Evolutionary conservation across 2,329 filamentous ascomycete genomes (phyloP), one percentile per base, ranked within the genome.

Genomic region (Cladosporium phlei): DNA sequence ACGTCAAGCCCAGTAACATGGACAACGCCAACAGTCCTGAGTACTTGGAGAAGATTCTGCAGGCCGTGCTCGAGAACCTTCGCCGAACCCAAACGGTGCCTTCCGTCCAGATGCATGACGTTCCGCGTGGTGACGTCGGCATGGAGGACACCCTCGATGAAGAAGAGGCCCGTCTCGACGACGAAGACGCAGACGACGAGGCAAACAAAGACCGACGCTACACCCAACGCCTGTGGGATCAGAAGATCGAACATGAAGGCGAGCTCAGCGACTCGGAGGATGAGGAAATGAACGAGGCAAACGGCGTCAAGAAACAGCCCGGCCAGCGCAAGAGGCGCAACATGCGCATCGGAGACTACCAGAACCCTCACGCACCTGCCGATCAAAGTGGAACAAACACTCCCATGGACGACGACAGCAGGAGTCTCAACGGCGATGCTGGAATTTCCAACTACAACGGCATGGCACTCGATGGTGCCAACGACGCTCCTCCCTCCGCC

Each of bases 231-330:
- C 80, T 83, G 53, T 89, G 86, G 74, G 91, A 97, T 53, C 83
- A 89, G 65, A 82, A 79, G 38, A 78, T 82, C 44, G 80, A 86
- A 48, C 55, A 54, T 10, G 80, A 87, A 6, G 86, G 86, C 56
- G 91, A 96, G 62, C 80, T 90, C 27, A 47, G 45, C 16, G 86
- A 93, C 33, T 94, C 87, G 53, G 89, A 95, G 51, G 88, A 95
- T 50, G 91, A 97, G 58, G 88, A 95, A 9, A 80, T 88, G 66
- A 79, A 79, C 32, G 73, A 74, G 32, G 76, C 78, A 28, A 88
- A 93, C 55, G 91, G 89, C 12, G 77, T 89, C 30, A 82, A 78
- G 42, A 66, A 67, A 37, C 78, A 81, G 55, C 59, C 61, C 10
- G 69, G 69, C 28, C 60, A 58, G 14, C 61, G 67, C 40, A 72